Evolutionary conservation across 2,329 filamentous ascomycete species (phyloP).

Genomic region (Paecilomyces niveus): DNA sequence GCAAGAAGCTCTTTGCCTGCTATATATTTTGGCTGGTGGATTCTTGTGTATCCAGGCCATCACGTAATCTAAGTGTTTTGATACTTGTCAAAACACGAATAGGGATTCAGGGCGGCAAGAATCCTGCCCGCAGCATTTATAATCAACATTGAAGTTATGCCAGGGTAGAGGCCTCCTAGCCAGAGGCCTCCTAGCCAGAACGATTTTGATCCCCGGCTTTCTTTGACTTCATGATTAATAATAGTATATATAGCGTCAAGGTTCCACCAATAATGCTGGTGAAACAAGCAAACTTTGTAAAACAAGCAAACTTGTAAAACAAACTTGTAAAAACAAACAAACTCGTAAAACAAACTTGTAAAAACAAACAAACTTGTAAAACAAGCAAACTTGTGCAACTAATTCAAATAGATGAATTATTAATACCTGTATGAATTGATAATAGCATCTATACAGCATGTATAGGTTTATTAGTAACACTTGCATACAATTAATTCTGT

Average conservation of each 20-base stretch:
- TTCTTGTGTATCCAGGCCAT: neutral
- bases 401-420: neutral
- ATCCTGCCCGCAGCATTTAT: neutral
- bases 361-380: neutral
- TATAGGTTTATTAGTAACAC: neutral
- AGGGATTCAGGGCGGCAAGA: neutral
- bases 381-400: too few relatives aligned
- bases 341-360: neutral
- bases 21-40: neutral
- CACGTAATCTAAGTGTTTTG: neutral
- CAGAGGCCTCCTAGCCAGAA: neutral
- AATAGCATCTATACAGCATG: neutral
- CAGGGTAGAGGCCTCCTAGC: too few relatives aligned
- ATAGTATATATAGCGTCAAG: neutral
- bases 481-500: neutral
- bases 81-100: neutral
- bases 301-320: neutral
- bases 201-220: neutral
- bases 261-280: neutral
- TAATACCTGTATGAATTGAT: neutral
- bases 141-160: neutral
- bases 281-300: too few relatives aligned
- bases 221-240: neutral
- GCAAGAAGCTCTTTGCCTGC: neutral
- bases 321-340: neutral